Evolutionary conservation across 768 basidiomycete genomes (phyloP).

Genomic region (Fistulinella prunicolor): DNA sequence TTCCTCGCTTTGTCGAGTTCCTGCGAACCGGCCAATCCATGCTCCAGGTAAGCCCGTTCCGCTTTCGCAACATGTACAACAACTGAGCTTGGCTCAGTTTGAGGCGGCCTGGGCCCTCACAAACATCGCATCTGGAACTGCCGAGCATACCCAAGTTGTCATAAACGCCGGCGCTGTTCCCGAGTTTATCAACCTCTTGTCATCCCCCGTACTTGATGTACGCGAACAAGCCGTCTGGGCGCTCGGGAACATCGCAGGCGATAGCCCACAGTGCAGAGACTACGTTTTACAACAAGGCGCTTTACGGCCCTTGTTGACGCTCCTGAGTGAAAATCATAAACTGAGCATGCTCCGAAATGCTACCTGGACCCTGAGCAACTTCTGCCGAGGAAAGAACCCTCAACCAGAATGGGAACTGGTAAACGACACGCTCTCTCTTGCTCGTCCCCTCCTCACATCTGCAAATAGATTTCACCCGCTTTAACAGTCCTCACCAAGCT

Average conservation of each 20-base stretch:
- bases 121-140: constrained; percentile 97
- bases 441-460: constrained; percentile 13
- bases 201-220: constrained; percentile 93
- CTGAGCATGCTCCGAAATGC: constrained; percentile 98
- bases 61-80: constrained; percentile 5
- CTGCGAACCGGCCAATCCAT: constrained; percentile 74
- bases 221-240: constrained; percentile 99
- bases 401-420: constrained; percentile 98
- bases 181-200: constrained; percentile 94
- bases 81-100: constrained; percentile 50
- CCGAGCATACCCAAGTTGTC: constrained; percentile 97
- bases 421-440: constrained; percentile 28
- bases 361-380: constrained; percentile 99
- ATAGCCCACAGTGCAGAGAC: constrained; percentile 96
- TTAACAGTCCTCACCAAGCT: constrained; percentile 95
- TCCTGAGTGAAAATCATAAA: constrained; percentile 96
- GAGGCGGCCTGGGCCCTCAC: constrained; percentile 98
- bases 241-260: constrained; percentile 97
- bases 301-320: constrained; percentile 82
- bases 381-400: constrained; percentile 96
- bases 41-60: constrained; percentile 63
- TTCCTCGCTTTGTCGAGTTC: constrained; percentile 96
- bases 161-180: constrained; percentile 94
- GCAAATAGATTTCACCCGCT: constrained; percentile 88
- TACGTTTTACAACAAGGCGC: constrained; percentile 94